Conservation (phyloP, 2,329 filamentous ascomycete genomes). For the Fusarium ramigenum region DNA sequence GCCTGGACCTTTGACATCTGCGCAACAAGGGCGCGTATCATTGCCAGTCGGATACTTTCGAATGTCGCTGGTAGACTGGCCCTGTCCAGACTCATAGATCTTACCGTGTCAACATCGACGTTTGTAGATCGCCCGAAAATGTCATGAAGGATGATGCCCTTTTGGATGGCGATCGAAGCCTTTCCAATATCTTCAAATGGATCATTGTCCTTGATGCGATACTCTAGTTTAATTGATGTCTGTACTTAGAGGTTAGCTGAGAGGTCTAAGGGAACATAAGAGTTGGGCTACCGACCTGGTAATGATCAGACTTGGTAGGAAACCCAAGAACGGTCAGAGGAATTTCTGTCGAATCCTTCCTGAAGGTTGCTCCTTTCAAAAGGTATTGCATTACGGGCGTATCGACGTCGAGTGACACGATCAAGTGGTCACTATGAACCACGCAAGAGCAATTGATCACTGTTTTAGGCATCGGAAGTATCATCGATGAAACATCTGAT, state of each 20-base stretch:
- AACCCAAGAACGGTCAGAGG: neutral
- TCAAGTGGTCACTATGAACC: neutral
- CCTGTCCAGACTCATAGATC: neutral
- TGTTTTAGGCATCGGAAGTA: neutral
- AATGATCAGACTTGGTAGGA: neutral
- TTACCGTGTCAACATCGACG: neutral
- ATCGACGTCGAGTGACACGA: neutral
- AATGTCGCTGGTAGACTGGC: neutral
- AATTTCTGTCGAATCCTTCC: neutral
- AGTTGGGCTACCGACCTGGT: neutral
- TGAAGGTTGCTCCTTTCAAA: neutral
- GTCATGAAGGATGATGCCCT: neutral
- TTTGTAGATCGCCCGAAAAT: neutral
- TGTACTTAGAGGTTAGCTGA: neutral
- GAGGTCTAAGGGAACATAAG: accelerated
- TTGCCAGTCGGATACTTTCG: neutral
- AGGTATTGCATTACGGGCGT: neutral
- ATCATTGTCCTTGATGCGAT: neutral
- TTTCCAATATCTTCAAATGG: neutral
- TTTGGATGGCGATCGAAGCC: neutral
- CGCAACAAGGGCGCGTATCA: neutral
- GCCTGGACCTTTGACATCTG: neutral
- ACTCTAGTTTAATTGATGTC: neutral
- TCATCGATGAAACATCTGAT: neutral
- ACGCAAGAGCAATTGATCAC: neutral